A percentile compares a stretch with the other conserved stretches of the same genome.
These are phyloP conservation scores for Anisodus tanguticus DNA, from an alignment of 257 asterid genomes.

Conservation along the genomic window DNA sequence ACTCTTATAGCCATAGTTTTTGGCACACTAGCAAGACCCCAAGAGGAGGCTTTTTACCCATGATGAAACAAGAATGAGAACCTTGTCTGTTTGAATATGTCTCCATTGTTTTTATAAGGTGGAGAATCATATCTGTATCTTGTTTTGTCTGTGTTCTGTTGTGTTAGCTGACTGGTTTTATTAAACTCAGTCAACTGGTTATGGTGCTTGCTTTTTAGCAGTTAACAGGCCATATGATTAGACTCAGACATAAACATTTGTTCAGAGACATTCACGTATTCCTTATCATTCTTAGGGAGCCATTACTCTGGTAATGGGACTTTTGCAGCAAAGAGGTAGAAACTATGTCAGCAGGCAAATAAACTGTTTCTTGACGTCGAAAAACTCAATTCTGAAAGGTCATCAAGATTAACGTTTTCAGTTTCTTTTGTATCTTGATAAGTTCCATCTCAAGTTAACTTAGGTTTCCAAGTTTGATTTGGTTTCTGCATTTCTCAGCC, in stretches of 20 bases:
- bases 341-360: slow-evolving; percentile 56
- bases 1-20: neutral
- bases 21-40: neutral
- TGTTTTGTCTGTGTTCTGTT: slow-evolving; percentile 21
- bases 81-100: slow-evolving; percentile 14
- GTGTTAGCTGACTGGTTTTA: neutral
- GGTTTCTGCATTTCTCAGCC: slow-evolving; percentile 58
- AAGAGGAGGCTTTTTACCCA: neutral
- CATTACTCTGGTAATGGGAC: slow-evolving; percentile 54
- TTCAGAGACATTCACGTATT: neutral
- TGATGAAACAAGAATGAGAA: slow-evolving; percentile 21
- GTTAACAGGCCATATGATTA: slow-evolving; percentile 10
- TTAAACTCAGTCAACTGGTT: slow-evolving; percentile 7
- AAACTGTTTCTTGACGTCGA: slow-evolving; percentile 45
- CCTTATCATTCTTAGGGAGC: slow-evolving; percentile 51
- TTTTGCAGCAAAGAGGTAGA: slow-evolving; percentile 64
- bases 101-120: neutral
- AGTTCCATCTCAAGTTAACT: slow-evolving; percentile 35
- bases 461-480: slow-evolving; percentile 63
- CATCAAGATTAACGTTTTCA: slow-evolving; percentile 34
- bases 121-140: slow-evolving; percentile 8
- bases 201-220: neutral
- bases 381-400: slow-evolving; percentile 58
- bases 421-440: slow-evolving; percentile 32
- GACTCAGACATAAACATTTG: neutral